phyloP scores from a whole-genome alignment of 495 filamentous ascomycete genomes.

The Tricharina praecox region DNA sequence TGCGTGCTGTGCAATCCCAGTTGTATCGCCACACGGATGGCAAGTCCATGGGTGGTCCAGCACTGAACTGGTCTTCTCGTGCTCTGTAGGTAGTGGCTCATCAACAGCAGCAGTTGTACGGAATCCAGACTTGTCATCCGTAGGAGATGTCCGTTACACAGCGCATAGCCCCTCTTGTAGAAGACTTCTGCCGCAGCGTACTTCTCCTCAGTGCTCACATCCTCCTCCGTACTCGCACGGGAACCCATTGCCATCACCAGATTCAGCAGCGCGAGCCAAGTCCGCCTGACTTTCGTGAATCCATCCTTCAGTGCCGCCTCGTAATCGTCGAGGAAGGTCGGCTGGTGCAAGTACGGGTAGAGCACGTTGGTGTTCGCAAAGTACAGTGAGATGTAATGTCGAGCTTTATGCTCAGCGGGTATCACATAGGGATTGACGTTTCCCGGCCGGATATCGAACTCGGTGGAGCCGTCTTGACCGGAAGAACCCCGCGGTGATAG shows the following conservation, averaged over 20 bases:
- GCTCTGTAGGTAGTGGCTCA: constrained; percentile 32
- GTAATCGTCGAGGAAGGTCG: constrained; percentile 29
- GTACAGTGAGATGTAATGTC: constrained; percentile 25
- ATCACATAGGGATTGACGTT: constrained; percentile 22
- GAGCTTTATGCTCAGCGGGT: constrained; percentile 11
- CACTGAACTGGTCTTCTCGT: constrained; percentile 33
- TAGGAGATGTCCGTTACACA: constrained; percentile 27
- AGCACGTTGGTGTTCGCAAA: constrained; percentile 32
- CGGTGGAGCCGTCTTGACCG: background rate
- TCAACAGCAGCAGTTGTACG: constrained; percentile 30
- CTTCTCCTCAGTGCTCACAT: constrained; percentile 22
- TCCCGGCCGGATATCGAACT: constrained; percentile 17
- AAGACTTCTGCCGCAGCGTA: constrained; percentile 29
- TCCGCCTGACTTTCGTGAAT: constrained; percentile 28
- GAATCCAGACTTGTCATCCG: constrained; percentile 29
- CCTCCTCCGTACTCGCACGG: constrained; percentile 20
- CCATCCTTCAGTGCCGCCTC: constrained; percentile 24
- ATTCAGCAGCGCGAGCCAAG: constrained; percentile 26
- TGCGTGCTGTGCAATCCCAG: constrained; percentile 31
- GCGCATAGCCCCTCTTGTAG: constrained; percentile 27
- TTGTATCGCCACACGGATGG: constrained; percentile 30
- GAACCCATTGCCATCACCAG: constrained; percentile 27
- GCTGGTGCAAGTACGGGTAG: constrained; percentile 30
- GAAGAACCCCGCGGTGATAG: constrained; percentile 9
- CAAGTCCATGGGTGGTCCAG: constrained; percentile 32